Evolutionary conservation across 2,329 filamentous ascomycete genomes (phyloP), one percentile per base, ranked within the genome.

Genomic region (Leptographium procerum): DNA sequence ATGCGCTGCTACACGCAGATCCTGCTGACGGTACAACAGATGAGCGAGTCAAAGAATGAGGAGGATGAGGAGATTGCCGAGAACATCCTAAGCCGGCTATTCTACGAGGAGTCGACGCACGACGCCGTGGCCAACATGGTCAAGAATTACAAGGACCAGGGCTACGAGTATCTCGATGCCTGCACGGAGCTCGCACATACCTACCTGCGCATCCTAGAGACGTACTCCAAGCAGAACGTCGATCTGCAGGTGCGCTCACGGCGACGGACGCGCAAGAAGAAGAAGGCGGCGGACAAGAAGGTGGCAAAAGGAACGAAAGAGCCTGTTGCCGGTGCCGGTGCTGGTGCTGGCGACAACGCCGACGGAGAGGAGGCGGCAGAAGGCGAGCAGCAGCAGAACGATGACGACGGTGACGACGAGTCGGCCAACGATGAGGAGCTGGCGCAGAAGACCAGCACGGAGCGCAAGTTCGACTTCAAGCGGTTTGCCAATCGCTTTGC

Each of bases 1-100:
- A 94, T 97, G 85, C 86, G 89, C 58, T 96, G 91, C 68, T 95
- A 96, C 68, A 97, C 91, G 0, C 91, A 97, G 68, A 94, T 97
- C 64, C 77, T 96, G 24, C 79, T 96, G 29, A 96, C 91, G 0
- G 87, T 97, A 2, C 91, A 96, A 66, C 89, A 95, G 61, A 97
- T 99, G 91, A 78, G 85, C 1, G 84, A 88, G 52, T 94, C 89
- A 1, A 80, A 82, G 1, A 81, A 89, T 33, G 91, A 96, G 62
- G 91, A 96, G n/a, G 89, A 99, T 64, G 88, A 95, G 68, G 94
- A 97, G 65, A 97, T 99, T 69, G 92, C 94, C 0, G 92, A 99
- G 69, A 99, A 99, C 65, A 96, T 95, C 14, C 83, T 96, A 56
- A 95, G 88, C 66, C 89, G 92, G 61, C 89, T 99, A n/a, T 99